Evolutionary conservation across 176 grass and related monocot species (phyloP), one percentile per base, ranked within the genome.

Genomic region (Pharus latifolius): DNA sequence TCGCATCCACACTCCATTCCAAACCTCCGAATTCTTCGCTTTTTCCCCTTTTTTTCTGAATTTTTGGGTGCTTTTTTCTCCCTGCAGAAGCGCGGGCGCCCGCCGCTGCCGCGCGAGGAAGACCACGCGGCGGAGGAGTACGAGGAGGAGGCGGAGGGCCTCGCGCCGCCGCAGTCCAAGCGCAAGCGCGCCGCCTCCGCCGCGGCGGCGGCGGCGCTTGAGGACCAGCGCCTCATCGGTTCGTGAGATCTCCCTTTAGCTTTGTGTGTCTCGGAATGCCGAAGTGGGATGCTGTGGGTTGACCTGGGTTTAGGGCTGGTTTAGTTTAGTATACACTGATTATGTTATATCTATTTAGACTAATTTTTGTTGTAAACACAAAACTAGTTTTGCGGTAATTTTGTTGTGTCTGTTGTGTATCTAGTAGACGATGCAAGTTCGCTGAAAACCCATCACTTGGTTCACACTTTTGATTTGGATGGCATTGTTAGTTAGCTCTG

Each of bases 51-150:
- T 45, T 61, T 56, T 47, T 25, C 47, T 70, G 45, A 76, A 18
- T 60, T 41, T 63, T 20, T 15, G 3, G 11, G 7, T 49, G 1
- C 16, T n/a, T 31, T 29, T 28, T 6, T 18, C 2, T 26, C 13
- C 27, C 5, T 44, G 83, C 83, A 80, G 77, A 80, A 85, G 77
- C 70, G 76, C 3, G 83, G 83, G 40, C 70, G 83, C 18, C 83
- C 77, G 64, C 77, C 77, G 49, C 57, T 54, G 40, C 83, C 64
- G 31, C 71, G 71, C 46, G 38, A 75, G 70, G 70, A 60, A 12
- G 31, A 80, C 56, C 57, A 24, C 49, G 48, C 59, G 31, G 65
- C 52, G 37, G 60, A 65, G 2, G 74, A 66, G 40, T 60, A 56
- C 14, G 40, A 17, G 0, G 48, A 6, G n/a, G 70, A 64, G 7